Evolutionary conservation across 2,329 filamentous ascomycete species (phyloP), one percentile per base, ranked within the genome.

Genomic region (Apiospora rasikravindrae): DNA sequence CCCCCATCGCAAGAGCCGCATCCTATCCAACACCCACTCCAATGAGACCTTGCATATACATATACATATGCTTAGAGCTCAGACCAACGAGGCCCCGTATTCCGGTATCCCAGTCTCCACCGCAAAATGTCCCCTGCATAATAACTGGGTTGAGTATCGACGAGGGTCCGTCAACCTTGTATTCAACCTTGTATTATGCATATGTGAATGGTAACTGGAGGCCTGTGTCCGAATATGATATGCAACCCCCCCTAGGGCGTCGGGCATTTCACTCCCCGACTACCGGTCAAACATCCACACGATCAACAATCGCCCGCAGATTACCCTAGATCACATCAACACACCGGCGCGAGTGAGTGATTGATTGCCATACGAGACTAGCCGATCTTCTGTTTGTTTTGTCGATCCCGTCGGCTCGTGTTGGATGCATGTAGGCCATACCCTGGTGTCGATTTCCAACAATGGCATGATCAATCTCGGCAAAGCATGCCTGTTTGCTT

Each of bases 151-250:
- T 2, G 0, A 7, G 22, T 49, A 49, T n/a, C 45, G 45, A 11
- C 45, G 19, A n/a, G 45, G 45, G 22, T 49, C 7, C 5, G 7
- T 47, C 44, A 47, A 47, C 44, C 44, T 47, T 47, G 44, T 49
- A 49, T n/a, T 49, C 45, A 49, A 49, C 45, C 45, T 49, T 49
- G 45, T 49, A 49, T 49, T n/a, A n/a, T 49, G 45, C 45, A 49
- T 49, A 49, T 49, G 45, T 49, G 22, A 47, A n/a, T 11, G 45
- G 45, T 10, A 1, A 11, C 8, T 11, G 0, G 45, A n/a, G 45
- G 45, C 22, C 45, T 47, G 45, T 47, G 45, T 47, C 5, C 45
- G 7, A 47, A 47, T 47, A 47, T 47, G 45, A 47, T 8, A 47
- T 47, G 45, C 19, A 47, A 47, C 45, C 5, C 3, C 45, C 45